These are phyloP conservation scores for Aaosphaeria arxii DNA, from an alignment of 2,329 filamentous ascomycete species.

Conservation along the genomic window DNA sequence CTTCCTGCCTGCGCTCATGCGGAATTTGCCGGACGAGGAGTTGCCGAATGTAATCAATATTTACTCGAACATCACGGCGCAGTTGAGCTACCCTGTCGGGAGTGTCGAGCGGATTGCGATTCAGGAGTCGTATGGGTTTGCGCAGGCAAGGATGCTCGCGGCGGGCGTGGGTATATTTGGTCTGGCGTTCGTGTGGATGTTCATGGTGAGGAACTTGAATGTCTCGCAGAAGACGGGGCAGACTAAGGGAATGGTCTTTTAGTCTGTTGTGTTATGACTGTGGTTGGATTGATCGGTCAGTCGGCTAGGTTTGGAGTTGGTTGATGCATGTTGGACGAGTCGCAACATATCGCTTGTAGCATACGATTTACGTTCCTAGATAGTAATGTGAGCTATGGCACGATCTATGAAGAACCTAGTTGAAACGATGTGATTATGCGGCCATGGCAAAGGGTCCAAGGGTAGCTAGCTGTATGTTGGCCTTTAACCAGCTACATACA, in stretches of 20 bases:
- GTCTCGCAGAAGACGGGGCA: slow-evolving; percentile 10
- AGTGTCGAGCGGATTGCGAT: slow-evolving; percentile 42
- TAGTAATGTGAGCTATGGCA: too few relatives aligned
- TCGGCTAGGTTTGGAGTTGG: too few relatives aligned
- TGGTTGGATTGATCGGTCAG: too few relatives aligned
- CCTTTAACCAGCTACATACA: too few relatives aligned
- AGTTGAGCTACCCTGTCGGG: slow-evolving; percentile 39
- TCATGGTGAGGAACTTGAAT: slow-evolving; percentile 15
- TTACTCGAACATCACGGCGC: slow-evolving; percentile 5
- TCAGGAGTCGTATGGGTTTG: slow-evolving; percentile 42
- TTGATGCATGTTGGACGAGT: too few relatives aligned
- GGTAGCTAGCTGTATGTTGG: too few relatives aligned
- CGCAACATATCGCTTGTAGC: too few relatives aligned
- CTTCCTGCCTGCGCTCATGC: slow-evolving; percentile 42
- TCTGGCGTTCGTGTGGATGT: slow-evolving; percentile 12
- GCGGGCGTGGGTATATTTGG: slow-evolving; percentile 32
- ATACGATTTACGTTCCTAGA: too few relatives aligned
- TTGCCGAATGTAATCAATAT: slow-evolving; percentile 23
- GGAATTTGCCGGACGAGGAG: slow-evolving; percentile 36
- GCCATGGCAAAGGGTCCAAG: too few relatives aligned
- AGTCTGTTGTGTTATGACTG: neutral
- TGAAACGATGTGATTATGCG: too few relatives aligned
- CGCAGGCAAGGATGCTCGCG: slow-evolving; percentile 47
- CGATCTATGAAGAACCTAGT: too few relatives aligned
- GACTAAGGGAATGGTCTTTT: slow-evolving; percentile 14